A percentile compares a stretch with the other conserved stretches of the same genome.
These are phyloP conservation scores for Cutaneotrichosporon mucoides DNA, from an alignment of 1,284 basidiomycete species.

Conservation along the genomic window DNA sequence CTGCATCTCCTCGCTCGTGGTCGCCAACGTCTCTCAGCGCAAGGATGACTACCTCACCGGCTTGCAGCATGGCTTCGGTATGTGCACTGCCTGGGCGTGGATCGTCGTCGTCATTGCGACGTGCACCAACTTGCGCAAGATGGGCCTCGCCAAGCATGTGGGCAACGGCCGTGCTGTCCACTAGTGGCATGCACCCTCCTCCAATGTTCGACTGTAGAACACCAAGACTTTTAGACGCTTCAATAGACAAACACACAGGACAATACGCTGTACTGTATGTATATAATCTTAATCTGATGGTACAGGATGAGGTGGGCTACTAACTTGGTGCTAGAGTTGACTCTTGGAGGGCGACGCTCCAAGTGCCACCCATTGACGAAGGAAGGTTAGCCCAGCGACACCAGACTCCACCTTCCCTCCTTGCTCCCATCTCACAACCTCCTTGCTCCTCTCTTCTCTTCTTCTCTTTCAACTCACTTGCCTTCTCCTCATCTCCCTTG, in stretches of 20 bases:
- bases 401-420: too few species aligned
- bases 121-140: slow-evolving; percentile 15
- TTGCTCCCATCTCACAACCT: too few species aligned
- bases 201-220: too few species aligned
- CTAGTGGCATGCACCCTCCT: background rate
- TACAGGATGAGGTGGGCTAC: too few species aligned
- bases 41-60: slow-evolving; percentile 19
- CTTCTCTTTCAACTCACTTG: too few species aligned
- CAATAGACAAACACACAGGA: background rate
- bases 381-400: too few species aligned
- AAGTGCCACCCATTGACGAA: too few species aligned
- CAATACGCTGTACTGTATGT: too few species aligned
- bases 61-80: slow-evolving; percentile 25
- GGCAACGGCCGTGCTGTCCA: slow-evolving; percentile 6
- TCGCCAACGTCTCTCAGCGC: slow-evolving; percentile 11
- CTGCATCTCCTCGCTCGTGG: slow-evolving; percentile 24
- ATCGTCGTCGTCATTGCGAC: slow-evolving; percentile 11
- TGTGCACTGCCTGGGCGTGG: slow-evolving; percentile 24
- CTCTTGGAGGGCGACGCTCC: too few species aligned
- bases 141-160: slow-evolving; percentile 15
- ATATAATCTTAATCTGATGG: too few species aligned
- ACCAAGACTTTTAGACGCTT: background rate
- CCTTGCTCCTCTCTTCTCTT: too few species aligned
- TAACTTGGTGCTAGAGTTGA: too few species aligned
- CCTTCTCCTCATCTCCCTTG: background rate